Conservation (phyloP, 768 basidiomycete genomes). For the Amanita polypyramis region DNA sequence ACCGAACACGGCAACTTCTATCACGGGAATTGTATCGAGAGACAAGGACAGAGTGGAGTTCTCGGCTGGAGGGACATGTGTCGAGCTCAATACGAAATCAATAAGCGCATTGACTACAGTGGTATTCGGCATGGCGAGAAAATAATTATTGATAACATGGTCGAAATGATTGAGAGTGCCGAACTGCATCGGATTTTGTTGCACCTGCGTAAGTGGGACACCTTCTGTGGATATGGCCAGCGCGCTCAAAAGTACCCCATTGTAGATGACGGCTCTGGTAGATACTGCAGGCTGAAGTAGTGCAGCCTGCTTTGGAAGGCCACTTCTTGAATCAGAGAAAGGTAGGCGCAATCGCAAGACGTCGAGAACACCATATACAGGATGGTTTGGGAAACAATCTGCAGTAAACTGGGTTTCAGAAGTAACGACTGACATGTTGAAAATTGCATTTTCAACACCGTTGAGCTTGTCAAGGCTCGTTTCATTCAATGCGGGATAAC, state of each 20-base stretch:
- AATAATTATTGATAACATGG: constrained; percentile 49
- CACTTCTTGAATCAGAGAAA: constrained; percentile 33
- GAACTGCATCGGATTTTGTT: constrained; percentile 38
- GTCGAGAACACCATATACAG: constrained; percentile 55
- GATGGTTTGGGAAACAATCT: constrained; percentile 44
- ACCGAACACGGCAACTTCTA: constrained; percentile 63
- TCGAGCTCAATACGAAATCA: constrained; percentile 31
- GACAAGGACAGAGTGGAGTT: constrained; percentile 27
- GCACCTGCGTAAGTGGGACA: constrained; percentile 18
- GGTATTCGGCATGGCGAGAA: constrained; percentile 34
- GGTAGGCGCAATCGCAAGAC: constrained; percentile 48
- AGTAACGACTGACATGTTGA: constrained; percentile 29
- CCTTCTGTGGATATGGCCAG: constrained; percentile 26
- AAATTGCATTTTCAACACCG: constrained; percentile 39
- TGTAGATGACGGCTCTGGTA: constrained; percentile 42
- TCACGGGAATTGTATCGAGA: constrained; percentile 34
- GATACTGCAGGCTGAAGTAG: constrained; percentile 31
- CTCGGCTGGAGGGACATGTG: constrained; percentile 29
- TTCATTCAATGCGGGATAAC: constrained; percentile 41
- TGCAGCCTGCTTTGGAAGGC: constrained; percentile 38
- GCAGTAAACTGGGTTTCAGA: constrained; percentile 30
- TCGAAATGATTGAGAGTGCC: constrained; percentile 44
- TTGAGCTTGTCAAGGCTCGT: constrained; percentile 31
- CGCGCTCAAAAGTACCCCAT: constrained; percentile 38
- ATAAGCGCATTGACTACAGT: constrained; percentile 37